Base-by-base conservation (phyloP, 1,284 basidiomycete genomes). In the Ganoderma sp. region DNA sequence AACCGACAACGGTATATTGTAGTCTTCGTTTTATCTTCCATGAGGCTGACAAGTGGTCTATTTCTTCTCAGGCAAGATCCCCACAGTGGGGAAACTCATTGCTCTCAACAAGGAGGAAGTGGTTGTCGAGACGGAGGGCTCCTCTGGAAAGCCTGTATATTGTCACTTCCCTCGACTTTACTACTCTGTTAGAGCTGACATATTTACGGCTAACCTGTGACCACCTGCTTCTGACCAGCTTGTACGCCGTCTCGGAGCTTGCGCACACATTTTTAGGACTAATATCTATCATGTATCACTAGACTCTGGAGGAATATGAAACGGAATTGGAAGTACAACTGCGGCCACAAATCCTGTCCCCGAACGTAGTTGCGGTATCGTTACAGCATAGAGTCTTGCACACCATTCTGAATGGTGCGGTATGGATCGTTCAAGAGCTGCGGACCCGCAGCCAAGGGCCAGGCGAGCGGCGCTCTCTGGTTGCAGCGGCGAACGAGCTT, bases 81-180 rank as follows among this genome's bases (percentile, higher is more conserved):
- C 82, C 5, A 87, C 87, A 0, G 64, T 75, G 5, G 88, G 87
- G 8, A 85, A 80, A 64, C 81, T 90, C 19, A 78, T 88, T 7
- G 83, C 81, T 0, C 78, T 88, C 42, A 85, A 79, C 73, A 77
- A 74, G 37, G 83, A 86, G 70, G 85, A 88, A 70, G 76, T 83
- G 22, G 82, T 84, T 4, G 74, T 89, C 43, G 83, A 87, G 74
- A 81, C 84, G 0, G 68, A 78, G 58, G 84, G 82, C 1, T 70
- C 79, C 3, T 74, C 78, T 28, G 84, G 84, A 0, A 71, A 41
- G 15, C 22, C 54, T 10, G 73, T 87, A 43, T 79, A 80, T 43
- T 84, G 81, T 64, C 87, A 89, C 76, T 89, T 89, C 76, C 87
- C 88, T 2, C 70, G 78, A 37, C 68, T 81, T 12, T 73, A 75